phyloP scores from a whole-genome alignment of 352 stramenopile species.

The Pseudoperonospora humuli region DNA sequence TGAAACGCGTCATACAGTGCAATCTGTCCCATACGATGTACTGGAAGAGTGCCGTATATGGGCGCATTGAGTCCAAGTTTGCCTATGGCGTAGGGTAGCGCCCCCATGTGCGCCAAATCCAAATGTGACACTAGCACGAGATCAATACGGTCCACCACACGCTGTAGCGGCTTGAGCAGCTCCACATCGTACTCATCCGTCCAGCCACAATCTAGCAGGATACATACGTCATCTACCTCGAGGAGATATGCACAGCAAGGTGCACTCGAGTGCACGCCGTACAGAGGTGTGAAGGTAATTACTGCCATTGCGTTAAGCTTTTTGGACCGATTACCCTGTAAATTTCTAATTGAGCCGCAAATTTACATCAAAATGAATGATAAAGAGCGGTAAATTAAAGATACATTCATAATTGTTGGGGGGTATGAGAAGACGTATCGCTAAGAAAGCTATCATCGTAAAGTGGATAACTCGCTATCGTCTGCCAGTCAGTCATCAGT shows the following conservation, averaged over 20 bases:
- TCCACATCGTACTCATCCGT: conserved; percentile 84
- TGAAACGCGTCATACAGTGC: conserved; percentile 94
- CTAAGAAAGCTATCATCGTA: too few species aligned
- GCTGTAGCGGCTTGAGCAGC: conserved; percentile 73
- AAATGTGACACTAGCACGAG: conserved; percentile 87
- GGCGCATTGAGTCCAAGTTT: conserved; percentile 79
- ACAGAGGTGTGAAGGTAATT: conserved; percentile 89
- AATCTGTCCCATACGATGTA: conserved; percentile 96
- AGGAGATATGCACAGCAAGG: conserved; percentile 84
- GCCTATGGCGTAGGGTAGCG: conserved; percentile 84
- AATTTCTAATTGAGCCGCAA: too few species aligned
- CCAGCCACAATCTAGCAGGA: conserved; percentile 88
- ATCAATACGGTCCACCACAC: conserved; percentile 80
- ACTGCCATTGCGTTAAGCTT: too few species aligned
- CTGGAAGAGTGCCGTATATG: conserved; percentile 91
- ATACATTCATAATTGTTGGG: too few species aligned
- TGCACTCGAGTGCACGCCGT: conserved; percentile 74
- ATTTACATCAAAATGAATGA: too few species aligned
- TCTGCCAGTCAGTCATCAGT: too few species aligned
- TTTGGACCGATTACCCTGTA: too few species aligned
- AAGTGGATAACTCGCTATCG: too few species aligned
- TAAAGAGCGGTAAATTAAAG: too few species aligned
- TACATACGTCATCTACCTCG: conserved; percentile 88
- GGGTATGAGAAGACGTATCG: too few species aligned
- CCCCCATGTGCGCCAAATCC: conserved; percentile 87